phyloP scores from a whole-genome alignment of 139 green algal species.

The Chlamydomonas sphaeroides region DNA sequence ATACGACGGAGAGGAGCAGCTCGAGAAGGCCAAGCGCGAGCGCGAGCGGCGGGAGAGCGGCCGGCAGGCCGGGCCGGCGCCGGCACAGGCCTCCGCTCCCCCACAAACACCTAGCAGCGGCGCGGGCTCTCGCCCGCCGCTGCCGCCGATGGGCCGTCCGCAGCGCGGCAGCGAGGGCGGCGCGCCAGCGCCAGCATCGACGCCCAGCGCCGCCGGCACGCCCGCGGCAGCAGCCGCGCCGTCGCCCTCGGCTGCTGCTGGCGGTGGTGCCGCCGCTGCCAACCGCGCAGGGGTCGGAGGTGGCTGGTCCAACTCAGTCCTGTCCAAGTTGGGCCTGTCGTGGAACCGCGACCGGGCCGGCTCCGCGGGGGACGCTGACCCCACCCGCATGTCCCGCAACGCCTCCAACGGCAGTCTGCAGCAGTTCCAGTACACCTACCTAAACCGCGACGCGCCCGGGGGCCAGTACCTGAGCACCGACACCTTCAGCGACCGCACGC shows the following conservation, averaged over 20 bases:
- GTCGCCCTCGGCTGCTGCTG: no score
- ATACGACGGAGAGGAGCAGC: not conserved
- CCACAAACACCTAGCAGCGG: no score
- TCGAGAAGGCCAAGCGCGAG: not conserved
- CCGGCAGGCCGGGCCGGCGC: no score
- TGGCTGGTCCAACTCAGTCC: slow-evolving; percentile 1
- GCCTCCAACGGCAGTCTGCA: not conserved
- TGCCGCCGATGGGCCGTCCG: slow-evolving; percentile 1
- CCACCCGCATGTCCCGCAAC: slow-evolving; percentile 1
- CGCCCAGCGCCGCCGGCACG: no score
- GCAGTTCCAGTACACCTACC: not conserved
- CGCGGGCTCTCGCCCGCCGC: slow-evolving; percentile 5
- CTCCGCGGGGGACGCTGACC: not conserved
- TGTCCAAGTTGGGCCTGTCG: slow-evolving; percentile 23
- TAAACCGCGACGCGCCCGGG: no score
- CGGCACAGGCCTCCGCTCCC: no score
- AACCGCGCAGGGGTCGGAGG: not conserved
- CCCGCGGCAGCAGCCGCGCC: no score
- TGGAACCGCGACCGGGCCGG: not conserved
- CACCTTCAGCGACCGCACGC: slow-evolving; percentile 27
- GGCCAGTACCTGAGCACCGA: not conserved
- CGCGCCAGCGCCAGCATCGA: not conserved
- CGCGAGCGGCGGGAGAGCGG: not conserved
- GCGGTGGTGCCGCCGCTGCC: no score
- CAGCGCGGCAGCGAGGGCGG: slow-evolving; percentile 9